Evolutionary conservation across 2,329 filamentous ascomycete genomes (phyloP).

Genomic region (Cryphonectria radicalis): DNA sequence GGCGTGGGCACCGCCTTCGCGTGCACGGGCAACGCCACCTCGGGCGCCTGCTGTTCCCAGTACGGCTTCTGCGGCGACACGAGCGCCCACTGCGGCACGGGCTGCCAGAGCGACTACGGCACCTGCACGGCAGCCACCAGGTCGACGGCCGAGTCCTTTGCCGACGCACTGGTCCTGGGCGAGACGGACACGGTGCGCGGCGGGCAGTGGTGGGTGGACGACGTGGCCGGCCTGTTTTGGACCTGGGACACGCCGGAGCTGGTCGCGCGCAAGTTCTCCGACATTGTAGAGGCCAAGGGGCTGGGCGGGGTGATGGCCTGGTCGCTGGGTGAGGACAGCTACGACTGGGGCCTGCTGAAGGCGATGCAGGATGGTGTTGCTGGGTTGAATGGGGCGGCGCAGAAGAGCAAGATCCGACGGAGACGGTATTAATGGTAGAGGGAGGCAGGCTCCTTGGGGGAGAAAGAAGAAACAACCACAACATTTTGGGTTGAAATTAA

Average conservation of each 20-base stretch:
- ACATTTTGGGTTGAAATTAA: neutral
- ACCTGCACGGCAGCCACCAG: slow-evolving; percentile 25
- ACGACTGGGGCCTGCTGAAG: slow-evolving; percentile 48
- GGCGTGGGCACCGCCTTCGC: slow-evolving; percentile 30
- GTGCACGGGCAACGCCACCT: slow-evolving; percentile 26
- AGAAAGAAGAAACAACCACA: neutral
- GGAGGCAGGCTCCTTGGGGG: no score
- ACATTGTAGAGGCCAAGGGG: slow-evolving; percentile 46
- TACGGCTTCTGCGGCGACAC: slow-evolving; percentile 30
- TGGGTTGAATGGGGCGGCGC: slow-evolving; percentile 12
- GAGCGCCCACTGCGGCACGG: slow-evolving; percentile 30
- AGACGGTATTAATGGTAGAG: slow-evolving; percentile 10
- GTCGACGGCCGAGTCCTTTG: slow-evolving; percentile 42
- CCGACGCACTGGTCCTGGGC: slow-evolving; percentile 45
- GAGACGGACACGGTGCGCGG: slow-evolving; percentile 52
- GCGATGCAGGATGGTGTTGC: slow-evolving; percentile 44
- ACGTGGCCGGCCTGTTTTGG: slow-evolving; percentile 52
- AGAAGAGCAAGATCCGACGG: slow-evolving; percentile 6
- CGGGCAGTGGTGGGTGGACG: slow-evolving; percentile 60
- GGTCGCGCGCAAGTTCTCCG: slow-evolving; percentile 51
- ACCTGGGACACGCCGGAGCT: slow-evolving; percentile 58
- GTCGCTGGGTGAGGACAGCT: slow-evolving; percentile 55
- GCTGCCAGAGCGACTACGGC: slow-evolving; percentile 34
- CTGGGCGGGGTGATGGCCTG: slow-evolving; percentile 59
- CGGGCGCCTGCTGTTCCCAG: slow-evolving; percentile 31